Evolutionary conservation across 1,284 basidiomycete genomes (phyloP), one percentile per base, ranked within the genome.

Genomic region (Boletus semigastroideus): DNA sequence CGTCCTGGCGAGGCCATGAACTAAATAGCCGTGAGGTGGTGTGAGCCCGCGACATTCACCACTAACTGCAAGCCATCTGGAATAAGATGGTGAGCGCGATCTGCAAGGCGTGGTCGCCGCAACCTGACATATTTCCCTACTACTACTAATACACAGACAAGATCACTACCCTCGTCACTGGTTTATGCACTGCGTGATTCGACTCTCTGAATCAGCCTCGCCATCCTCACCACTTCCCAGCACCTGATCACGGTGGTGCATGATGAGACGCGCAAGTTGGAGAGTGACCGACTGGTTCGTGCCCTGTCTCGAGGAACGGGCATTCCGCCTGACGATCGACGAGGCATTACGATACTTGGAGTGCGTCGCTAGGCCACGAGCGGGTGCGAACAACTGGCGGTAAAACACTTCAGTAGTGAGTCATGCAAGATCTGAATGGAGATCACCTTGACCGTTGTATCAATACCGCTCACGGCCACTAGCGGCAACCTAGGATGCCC

Each of bases 391-490:
- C 38, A 94, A 70, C 86, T 90, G 10, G 55, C 51, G 33, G 31
- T 46, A 27, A 58, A 31, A 46, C 37, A 31, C 39, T 52, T 22
- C 42, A 37, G 10, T 47, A 16, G n/a, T 38, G 43, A 30, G 19
- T 50, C 47, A 14, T 16, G 13, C 16, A 19, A 45, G 27, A 52
- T 42, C 31, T 5, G 30, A 47, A 42, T 16, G 5, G n/a, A 33
- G 30, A 73, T 58, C 52, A 89, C 89, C 78, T 97, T 97, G 55
- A 96, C 80, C 1, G 90, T 92, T 8, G 80, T 76, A 67, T 97
- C 94, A 54, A 98, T 96, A 1, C 94, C 94, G 63, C 88, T 92
- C 36, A 91, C 85, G 2, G 93, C 93, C 27, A 94, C 69, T 25
- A 97, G 70, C 0, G 94, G 94, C 53, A 78, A 75, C 65, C 78